A percentile compares a stretch with the other conserved stretches of the same genome.
Evolutionary conservation across 2,329 filamentous ascomycete species (phyloP).

Genomic region (Colletotrichum liaoningense): DNA sequence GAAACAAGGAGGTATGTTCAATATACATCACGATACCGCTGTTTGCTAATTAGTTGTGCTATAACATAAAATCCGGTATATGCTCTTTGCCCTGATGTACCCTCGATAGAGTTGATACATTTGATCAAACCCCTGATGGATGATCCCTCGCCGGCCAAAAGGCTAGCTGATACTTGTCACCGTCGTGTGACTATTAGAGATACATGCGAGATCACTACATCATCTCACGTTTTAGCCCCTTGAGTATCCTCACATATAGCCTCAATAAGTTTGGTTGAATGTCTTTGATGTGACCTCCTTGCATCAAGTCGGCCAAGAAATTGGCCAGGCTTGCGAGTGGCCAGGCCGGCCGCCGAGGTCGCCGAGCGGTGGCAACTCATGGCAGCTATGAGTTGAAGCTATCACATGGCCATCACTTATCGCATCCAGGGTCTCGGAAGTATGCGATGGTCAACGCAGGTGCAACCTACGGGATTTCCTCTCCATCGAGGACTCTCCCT

Average conservation of each 20-base stretch:
- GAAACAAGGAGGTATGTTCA: too few species aligned
- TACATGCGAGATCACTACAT: neutral
- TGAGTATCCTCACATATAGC: neutral
- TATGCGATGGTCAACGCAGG: too few species aligned
- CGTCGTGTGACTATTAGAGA: neutral
- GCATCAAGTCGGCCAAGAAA: neutral
- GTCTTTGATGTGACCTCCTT: neutral
- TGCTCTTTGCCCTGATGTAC: neutral
- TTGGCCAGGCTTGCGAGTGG: neutral
- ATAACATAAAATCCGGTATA: too few species aligned
- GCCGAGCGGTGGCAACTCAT: too few species aligned
- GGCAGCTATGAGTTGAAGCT: too few species aligned
- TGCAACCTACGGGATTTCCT: too few species aligned
- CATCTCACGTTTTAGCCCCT: neutral
- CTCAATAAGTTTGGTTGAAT: neutral
- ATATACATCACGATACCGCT: too few species aligned
- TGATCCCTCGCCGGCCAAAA: neutral
- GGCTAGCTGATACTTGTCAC: neutral
- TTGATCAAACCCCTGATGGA: neutral
- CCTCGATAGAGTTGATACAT: neutral
- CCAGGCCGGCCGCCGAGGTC: neutral
- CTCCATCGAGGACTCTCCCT: too few species aligned
- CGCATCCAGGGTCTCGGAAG: too few species aligned
- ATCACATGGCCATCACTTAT: too few species aligned
- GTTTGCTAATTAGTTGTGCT: too few species aligned